A percentile compares a stretch with the other conserved stretches of the same genome.
phyloP scores from a whole-genome alignment of 73 alveolate genomes.

The Tetrahymena elliotti region DNA sequence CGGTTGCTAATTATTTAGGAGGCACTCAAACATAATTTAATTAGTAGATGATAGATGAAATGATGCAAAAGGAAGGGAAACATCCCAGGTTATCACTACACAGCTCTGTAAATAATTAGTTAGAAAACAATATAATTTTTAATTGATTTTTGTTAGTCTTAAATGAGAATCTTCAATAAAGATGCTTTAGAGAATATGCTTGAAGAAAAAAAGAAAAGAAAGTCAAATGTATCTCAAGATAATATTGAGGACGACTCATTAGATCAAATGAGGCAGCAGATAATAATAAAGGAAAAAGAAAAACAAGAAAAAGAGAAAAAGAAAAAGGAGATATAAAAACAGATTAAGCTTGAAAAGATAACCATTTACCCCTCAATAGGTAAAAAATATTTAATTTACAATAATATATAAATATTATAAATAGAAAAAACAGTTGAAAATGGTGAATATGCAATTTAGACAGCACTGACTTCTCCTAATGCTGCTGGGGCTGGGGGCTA shows the following conservation, averaged over 20 bases:
- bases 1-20: not conserved
- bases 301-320: not conserved
- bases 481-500: too few species aligned
- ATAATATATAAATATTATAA: not conserved
- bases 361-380: not conserved
- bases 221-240: not conserved
- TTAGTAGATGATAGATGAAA: not conserved
- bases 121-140: not conserved
- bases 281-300: not conserved
- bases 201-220: not conserved
- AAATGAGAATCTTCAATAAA: not conserved
- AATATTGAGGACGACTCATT: not conserved
- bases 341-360: not conserved
- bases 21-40: not conserved
- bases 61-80: not conserved
- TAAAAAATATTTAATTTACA: not conserved
- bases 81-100: not conserved
- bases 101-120: not conserved
- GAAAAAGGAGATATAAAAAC: not conserved
- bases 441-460: not conserved
- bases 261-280: not conserved
- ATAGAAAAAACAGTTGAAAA: not conserved
- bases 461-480: not conserved
- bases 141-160: not conserved
- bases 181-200: not conserved